These are phyloP conservation scores for Irpex sp. DNA, from an alignment of 1,284 basidiomycete species.

Conservation along the genomic window DNA sequence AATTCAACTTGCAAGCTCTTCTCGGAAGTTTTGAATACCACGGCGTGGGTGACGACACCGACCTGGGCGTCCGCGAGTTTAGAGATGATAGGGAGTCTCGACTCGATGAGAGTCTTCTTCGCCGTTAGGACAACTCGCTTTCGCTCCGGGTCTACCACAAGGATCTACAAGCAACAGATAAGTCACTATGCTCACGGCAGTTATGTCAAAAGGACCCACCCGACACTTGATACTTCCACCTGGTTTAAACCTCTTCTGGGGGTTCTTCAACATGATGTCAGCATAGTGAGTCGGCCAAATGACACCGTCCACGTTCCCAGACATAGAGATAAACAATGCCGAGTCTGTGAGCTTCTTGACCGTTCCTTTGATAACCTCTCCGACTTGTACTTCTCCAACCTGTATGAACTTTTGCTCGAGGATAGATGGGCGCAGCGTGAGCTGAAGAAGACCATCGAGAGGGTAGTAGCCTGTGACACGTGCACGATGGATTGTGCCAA, in stretches of 20 bases:
- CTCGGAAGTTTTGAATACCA: conserved; percentile 78
- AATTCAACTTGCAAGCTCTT: conserved; percentile 85
- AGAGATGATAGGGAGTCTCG: conserved; percentile 69
- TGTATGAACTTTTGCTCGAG: conserved; percentile 88
- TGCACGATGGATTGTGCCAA: conserved; percentile 78
- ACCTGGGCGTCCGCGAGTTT: conserved; percentile 66
- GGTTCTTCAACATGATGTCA: conserved; percentile 90
- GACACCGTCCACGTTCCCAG: conserved; percentile 87
- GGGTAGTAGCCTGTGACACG: conserved; percentile 88
- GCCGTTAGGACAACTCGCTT: conserved; percentile 87
- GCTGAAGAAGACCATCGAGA: conserved; percentile 86
- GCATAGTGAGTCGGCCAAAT: conserved; percentile 96
- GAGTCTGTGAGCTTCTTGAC: conserved; percentile 80
- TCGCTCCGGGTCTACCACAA: conserved; percentile 78
- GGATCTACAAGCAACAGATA: conserved; percentile 50
- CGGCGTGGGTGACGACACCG: conserved; percentile 79
- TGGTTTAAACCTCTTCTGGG: conserved; percentile 87
- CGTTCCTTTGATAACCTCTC: conserved; percentile 81
- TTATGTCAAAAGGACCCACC: conserved; percentile 39
- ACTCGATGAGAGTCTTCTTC: conserved; percentile 89
- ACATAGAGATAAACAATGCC: conserved; percentile 81
- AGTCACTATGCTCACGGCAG: neutral
- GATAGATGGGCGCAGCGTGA: conserved; percentile 82
- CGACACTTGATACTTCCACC: conserved; percentile 85
- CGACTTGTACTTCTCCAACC: conserved; percentile 81